Conservation (phyloP, 441 rosid genomes). For the Gossypium aridum region DNA sequence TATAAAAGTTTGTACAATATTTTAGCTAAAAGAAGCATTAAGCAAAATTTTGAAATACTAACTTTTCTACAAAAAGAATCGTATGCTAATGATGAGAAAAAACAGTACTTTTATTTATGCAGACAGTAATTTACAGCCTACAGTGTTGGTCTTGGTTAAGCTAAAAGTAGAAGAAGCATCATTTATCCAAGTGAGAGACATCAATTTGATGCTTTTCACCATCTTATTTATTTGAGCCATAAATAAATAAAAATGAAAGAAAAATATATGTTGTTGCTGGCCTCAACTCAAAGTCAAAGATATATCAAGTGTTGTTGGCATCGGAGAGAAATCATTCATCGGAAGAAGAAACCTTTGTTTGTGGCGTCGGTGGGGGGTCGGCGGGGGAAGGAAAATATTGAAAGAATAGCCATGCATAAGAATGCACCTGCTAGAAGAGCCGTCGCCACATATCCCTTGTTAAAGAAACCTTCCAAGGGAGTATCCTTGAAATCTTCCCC, state of each 20-base stretch:
- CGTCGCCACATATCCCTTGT: background rate
- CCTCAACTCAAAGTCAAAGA: background rate
- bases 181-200: background rate
- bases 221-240: background rate
- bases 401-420: constrained; percentile 2
- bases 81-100: too few relatives aligned
- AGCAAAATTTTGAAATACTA: too few relatives aligned
- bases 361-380: background rate
- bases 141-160: background rate
- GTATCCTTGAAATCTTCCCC: background rate
- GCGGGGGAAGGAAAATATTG: background rate
- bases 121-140: background rate
- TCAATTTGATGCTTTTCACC: background rate
- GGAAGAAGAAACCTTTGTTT: background rate
- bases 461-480: background rate
- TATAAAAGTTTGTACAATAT: too few relatives aligned
- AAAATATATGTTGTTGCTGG: background rate
- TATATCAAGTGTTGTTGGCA: background rate
- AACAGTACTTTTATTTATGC: too few relatives aligned
- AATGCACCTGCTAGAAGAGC: constrained; percentile 4
- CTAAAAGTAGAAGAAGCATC: background rate
- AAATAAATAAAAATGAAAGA: background rate
- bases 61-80: too few relatives aligned
- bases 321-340: background rate
- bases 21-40: too few relatives aligned